phyloP scores from a whole-genome alignment of 2,329 filamentous ascomycete species.

The Cladophialophora immunda region DNA sequence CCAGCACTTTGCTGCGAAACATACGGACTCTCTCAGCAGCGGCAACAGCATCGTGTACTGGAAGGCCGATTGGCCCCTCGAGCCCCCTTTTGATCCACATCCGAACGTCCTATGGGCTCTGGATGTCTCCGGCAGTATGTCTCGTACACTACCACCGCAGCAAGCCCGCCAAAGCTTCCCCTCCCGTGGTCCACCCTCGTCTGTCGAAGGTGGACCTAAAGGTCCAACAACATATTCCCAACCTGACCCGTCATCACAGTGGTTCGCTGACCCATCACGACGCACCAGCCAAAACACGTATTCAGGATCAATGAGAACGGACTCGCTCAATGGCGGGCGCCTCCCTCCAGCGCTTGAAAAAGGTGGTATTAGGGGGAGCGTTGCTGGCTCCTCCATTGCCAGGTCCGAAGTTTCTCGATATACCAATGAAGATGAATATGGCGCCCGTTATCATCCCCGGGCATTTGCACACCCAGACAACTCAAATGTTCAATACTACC shows the following conservation, averaged over 20 bases:
- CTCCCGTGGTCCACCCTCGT: conserved; percentile 3
- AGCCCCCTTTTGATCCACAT: conserved; percentile 74
- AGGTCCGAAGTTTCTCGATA: conserved; percentile 43
- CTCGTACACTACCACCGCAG: conserved; percentile 4
- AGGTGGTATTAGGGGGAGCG: background rate
- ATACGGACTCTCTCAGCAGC: conserved; percentile 73
- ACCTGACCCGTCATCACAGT: background rate
- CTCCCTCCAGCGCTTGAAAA: background rate
- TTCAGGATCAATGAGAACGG: background rate
- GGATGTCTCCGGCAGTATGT: conserved; percentile 12
- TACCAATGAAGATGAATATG: conserved; percentile 58
- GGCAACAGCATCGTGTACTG: conserved; percentile 79
- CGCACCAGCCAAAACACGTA: background rate
- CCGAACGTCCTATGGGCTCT: conserved; percentile 49
- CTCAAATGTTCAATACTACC: background rate
- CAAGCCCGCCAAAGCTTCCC: background rate
- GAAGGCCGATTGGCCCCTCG: conserved; percentile 81
- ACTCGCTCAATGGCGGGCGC: background rate
- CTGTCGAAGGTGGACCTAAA: background rate
- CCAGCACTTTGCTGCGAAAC: conserved; percentile 85
- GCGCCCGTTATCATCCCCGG: conserved; percentile 52
- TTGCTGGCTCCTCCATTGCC: conserved; percentile 14
- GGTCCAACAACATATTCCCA: background rate
- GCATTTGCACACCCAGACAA: background rate
- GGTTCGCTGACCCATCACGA: background rate